A percentile compares a stretch with the other conserved stretches of the same genome.
Evolutionary conservation across 768 basidiomycete species (phyloP).

Genomic region (Leccinellum albellum): DNA sequence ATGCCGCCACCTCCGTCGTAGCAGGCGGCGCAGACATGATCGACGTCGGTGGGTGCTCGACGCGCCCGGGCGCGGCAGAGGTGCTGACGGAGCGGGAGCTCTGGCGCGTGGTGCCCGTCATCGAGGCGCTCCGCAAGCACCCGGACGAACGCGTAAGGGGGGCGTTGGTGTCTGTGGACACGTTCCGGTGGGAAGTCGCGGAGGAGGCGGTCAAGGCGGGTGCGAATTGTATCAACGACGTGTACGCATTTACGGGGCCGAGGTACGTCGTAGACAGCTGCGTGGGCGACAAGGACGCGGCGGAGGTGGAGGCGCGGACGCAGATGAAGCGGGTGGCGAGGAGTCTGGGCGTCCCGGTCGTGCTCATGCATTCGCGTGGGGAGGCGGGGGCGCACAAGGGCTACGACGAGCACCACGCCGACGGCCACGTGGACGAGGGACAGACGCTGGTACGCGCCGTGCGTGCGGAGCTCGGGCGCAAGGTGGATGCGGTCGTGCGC

Average conservation of each 20-base stretch:
- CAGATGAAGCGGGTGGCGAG: slow-evolving; percentile 65
- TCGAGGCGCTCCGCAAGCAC: slow-evolving; percentile 51
- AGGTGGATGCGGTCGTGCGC: slow-evolving; percentile 60
- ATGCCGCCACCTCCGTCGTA: slow-evolving; percentile 44
- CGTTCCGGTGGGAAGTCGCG: slow-evolving; percentile 24
- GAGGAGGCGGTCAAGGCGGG: slow-evolving; percentile 64
- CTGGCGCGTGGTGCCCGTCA: slow-evolving; percentile 65
- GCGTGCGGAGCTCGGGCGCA: slow-evolving; percentile 63
- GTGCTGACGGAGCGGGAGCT: slow-evolving; percentile 70
- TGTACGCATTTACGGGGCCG: slow-evolving; percentile 73
- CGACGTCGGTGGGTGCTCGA: slow-evolving; percentile 94
- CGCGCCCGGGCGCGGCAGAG: slow-evolving; percentile 72
- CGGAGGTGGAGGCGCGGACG: slow-evolving; percentile 29
- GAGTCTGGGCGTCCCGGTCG: slow-evolving; percentile 66
- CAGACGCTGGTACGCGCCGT: slow-evolving; percentile 60
- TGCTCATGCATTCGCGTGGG: slow-evolving; percentile 92
- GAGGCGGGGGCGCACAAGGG: slow-evolving; percentile 77
- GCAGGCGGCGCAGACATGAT: slow-evolving; percentile 66
- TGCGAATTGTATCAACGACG: slow-evolving; percentile 86
- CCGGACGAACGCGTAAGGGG: slow-evolving; percentile 11
- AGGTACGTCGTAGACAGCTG: slow-evolving; percentile 38
- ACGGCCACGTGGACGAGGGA: neutral
- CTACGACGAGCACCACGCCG: slow-evolving; percentile 45
- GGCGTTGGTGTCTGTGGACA: slow-evolving; percentile 25
- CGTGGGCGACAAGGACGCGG: neutral